phyloP scores from a whole-genome alignment of 768 basidiomycete genomes.

The Harrya chromipes region DNA sequence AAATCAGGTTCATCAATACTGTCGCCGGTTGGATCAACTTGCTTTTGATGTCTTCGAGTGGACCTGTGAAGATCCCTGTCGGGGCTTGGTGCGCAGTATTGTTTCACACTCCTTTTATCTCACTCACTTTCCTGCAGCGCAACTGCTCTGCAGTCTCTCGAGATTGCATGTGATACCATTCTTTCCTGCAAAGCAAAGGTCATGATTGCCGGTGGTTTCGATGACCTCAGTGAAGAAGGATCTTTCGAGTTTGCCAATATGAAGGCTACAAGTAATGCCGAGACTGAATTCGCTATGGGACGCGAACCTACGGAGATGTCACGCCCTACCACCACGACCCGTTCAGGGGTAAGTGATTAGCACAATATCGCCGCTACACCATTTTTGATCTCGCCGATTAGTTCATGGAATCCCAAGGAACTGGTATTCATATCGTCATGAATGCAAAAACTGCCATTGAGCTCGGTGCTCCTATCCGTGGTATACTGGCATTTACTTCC shows the following conservation, averaged over 20 bases:
- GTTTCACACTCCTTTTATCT: background rate
- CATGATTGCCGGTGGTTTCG: conserved; percentile 99
- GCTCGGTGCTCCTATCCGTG: conserved; percentile 90
- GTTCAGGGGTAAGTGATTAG: conserved; percentile 70
- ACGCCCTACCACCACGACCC: conserved; percentile 92
- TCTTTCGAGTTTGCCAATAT: conserved; percentile 99
- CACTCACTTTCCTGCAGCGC: conserved; percentile 51
- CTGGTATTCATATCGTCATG: conserved; percentile 97
- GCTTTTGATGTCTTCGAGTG: conserved; percentile 90
- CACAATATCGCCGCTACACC: background rate
- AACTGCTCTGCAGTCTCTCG: conserved; percentile 95
- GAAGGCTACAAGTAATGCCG: conserved; percentile 98
- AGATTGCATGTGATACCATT: conserved; percentile 97
- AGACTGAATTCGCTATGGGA: conserved; percentile 97
- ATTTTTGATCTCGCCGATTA: conserved; percentile 23
- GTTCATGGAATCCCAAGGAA: conserved; percentile 98
- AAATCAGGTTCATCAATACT: conserved; percentile 91
- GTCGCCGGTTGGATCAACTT: conserved; percentile 98
- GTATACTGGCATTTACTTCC: conserved; percentile 92
- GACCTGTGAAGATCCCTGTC: conserved; percentile 98
- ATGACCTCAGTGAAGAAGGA: conserved; percentile 97
- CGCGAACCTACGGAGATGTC: conserved; percentile 99
- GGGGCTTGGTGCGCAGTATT: conserved; percentile 78
- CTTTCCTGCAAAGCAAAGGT: conserved; percentile 96
- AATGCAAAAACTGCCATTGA: conserved; percentile 93